Percentiles rank a stretch among this genome's conserved stretches.
Evolutionary conservation across 371 early-diverging fungal genomes (phyloP).

Genomic region (Funneliformis caledonium): DNA sequence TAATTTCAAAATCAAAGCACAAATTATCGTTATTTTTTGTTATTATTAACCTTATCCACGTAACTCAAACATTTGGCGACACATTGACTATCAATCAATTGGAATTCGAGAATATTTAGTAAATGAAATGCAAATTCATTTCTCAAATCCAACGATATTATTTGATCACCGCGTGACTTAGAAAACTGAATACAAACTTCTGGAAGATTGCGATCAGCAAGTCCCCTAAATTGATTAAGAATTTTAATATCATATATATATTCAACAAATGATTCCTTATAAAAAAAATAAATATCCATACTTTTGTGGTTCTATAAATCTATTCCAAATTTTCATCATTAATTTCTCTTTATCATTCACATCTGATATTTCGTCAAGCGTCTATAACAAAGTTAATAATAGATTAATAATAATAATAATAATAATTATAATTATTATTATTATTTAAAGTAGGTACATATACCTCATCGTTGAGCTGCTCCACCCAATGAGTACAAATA

Average conservation of each 20-base stretch:
- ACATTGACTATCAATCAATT: slow-evolving; percentile 32
- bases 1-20: no score
- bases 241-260: not conserved
- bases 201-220: slow-evolving; percentile 34
- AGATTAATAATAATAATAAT: not conserved
- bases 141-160: slow-evolving; percentile 25
- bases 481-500: slow-evolving; percentile 38
- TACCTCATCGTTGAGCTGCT: slow-evolving; percentile 38
- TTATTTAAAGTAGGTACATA: no score
- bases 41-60: slow-evolving; percentile 28
- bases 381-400: not conserved
- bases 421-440: no score
- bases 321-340: slow-evolving; percentile 40
- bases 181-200: slow-evolving; percentile 35
- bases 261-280: not conserved
- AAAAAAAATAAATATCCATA: not conserved
- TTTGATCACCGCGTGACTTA: slow-evolving; percentile 15
- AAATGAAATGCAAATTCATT: slow-evolving; percentile 34
- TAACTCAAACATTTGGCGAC: slow-evolving; percentile 29
- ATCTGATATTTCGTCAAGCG: slow-evolving; percentile 26
- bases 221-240: slow-evolving; percentile 15
- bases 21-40: not conserved
- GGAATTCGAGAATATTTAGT: slow-evolving; percentile 15
- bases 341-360: slow-evolving; percentile 17
- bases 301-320: slow-evolving; percentile 31